A percentile compares a stretch with the other conserved stretches of the same genome.
phyloP scores from a whole-genome alignment of 306 rosid species.

The Geum urbanum region DNA sequence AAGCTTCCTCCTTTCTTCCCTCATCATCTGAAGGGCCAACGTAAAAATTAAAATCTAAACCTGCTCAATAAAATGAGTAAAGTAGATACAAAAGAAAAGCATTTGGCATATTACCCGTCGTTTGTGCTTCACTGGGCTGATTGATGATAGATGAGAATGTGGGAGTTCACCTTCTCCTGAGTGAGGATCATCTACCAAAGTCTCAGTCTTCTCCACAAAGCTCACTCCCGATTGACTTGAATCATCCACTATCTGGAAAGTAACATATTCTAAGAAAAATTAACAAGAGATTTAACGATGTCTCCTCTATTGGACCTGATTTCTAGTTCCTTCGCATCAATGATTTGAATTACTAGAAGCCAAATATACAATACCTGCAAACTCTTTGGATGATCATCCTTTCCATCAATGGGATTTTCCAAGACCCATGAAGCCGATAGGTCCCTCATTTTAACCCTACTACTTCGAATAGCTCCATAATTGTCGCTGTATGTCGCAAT shows the following conservation, averaged over 20 bases:
- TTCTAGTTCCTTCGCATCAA: conserved; percentile 1
- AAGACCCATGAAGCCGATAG: conserved; percentile 87
- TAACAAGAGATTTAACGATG: conserved; percentile 8
- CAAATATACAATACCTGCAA: conserved; percentile 48
- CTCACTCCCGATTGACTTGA: conserved; percentile 36
- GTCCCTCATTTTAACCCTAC: conserved; percentile 73
- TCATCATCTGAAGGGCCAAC: conserved; percentile 51
- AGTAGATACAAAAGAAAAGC: conserved; percentile 19
- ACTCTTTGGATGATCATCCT: conserved; percentile 41
- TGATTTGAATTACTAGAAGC: not conserved
- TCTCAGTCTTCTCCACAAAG: conserved; percentile 37
- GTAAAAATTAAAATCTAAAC: conserved; percentile 27
- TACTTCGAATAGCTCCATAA: conserved; percentile 58
- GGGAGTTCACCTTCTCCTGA: conserved; percentile 45
- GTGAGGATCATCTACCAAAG: conserved; percentile 39
- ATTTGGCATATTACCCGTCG: conserved; percentile 58
- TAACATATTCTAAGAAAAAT: conserved; percentile 27
- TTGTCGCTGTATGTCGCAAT: conserved; percentile 69
- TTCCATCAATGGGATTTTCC: conserved; percentile 62
- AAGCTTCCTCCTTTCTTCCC: conserved; percentile 70
- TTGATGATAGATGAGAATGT: conserved; percentile 34
- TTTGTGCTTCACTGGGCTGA: conserved; percentile 79
- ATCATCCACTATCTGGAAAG: conserved; percentile 43
- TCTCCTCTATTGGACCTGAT: not conserved
- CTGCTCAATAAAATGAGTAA: conserved; percentile 14